Conservation (phyloP, 2,329 filamentous ascomycete species). For the Ascochyta pisi region DNA sequence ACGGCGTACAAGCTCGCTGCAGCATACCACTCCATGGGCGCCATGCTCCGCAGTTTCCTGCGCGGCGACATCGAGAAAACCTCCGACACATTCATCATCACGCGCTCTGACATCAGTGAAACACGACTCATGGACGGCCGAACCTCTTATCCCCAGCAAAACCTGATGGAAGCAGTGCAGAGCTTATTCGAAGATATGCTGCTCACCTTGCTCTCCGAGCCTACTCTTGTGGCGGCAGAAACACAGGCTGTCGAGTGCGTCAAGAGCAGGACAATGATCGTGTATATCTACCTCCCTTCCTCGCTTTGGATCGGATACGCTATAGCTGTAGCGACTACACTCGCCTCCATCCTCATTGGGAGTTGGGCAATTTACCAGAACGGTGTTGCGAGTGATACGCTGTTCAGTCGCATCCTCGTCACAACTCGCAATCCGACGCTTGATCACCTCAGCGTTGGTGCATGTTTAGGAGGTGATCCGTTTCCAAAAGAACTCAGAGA, state of each 20-base stretch:
- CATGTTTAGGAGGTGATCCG: slow-evolving; percentile 51
- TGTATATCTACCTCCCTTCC: slow-evolving; percentile 41
- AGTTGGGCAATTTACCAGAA: slow-evolving; percentile 44
- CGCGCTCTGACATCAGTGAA: slow-evolving; percentile 44
- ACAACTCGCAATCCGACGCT: slow-evolving; percentile 50
- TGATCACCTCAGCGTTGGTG: slow-evolving; percentile 47
- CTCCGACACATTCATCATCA: slow-evolving; percentile 33
- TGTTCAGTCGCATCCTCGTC: slow-evolving; percentile 48
- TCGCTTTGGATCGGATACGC: slow-evolving; percentile 49
- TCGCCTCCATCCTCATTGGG: slow-evolving; percentile 42
- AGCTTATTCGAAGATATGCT: slow-evolving; percentile 48
- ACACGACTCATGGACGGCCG: slow-evolving; percentile 40
- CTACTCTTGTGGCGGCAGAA: slow-evolving; percentile 37
- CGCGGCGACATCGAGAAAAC: slow-evolving; percentile 39
- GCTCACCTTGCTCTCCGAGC: slow-evolving; percentile 45
- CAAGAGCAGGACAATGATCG: slow-evolving; percentile 36
- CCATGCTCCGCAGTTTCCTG: slow-evolving; percentile 45
- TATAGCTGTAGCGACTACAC: slow-evolving; percentile 38
- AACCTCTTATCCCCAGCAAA: slow-evolving; percentile 37
- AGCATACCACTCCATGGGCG: slow-evolving; percentile 43
- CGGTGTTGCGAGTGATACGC: slow-evolving; percentile 46
- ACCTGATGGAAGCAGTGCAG: slow-evolving; percentile 41
- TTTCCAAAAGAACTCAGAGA: slow-evolving; percentile 48
- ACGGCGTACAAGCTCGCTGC: slow-evolving; percentile 42
- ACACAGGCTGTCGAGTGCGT: slow-evolving; percentile 32